Percentiles rank a stretch among this genome's conserved stretches.
These are phyloP conservation scores for Ceratocystis lukuohia DNA, from an alignment of 2,329 filamentous ascomycete species.

Conservation along the genomic window DNA sequence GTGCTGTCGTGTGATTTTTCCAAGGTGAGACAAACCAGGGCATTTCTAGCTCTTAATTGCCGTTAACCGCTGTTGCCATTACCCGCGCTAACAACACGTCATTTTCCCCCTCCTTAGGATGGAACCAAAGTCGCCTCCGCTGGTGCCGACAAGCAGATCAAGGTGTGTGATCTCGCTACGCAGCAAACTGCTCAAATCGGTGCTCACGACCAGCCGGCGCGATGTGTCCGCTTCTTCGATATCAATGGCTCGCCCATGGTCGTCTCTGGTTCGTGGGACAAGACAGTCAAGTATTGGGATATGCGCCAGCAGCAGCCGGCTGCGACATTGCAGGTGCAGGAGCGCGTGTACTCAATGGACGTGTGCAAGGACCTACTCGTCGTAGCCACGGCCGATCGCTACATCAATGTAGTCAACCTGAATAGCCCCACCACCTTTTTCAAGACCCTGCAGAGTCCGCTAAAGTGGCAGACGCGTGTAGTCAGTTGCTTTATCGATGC, in stretches of 20 bases:
- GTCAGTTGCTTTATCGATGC: conserved; percentile 92
- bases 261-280: conserved; percentile 86
- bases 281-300: conserved; percentile 84
- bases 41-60: no score
- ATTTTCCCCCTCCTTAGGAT: conserved; percentile 43
- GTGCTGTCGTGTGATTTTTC: conserved; percentile 80
- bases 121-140: conserved; percentile 77
- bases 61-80: no score
- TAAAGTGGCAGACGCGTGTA: conserved; percentile 96
- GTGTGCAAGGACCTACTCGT: conserved; percentile 79
- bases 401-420: conserved; percentile 90
- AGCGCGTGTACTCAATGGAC: conserved; percentile 84
- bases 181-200: conserved; percentile 60
- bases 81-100: conserved; percentile 1
- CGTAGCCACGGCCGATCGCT: conserved; percentile 82
- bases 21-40: conserved; percentile 45
- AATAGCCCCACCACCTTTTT: conserved; percentile 81
- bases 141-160: conserved; percentile 81
- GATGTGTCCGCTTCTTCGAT: conserved; percentile 65
- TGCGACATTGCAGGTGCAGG: conserved; percentile 53
- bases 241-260: conserved; percentile 62
- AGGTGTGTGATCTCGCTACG: conserved; percentile 67
- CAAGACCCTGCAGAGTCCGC: conserved; percentile 87
- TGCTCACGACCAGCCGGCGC: conserved; percentile 72
- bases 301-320: conserved; percentile 52